Conservation (phyloP, 2,329 filamentous ascomycete species). For the Lojkania enalia region DNA sequence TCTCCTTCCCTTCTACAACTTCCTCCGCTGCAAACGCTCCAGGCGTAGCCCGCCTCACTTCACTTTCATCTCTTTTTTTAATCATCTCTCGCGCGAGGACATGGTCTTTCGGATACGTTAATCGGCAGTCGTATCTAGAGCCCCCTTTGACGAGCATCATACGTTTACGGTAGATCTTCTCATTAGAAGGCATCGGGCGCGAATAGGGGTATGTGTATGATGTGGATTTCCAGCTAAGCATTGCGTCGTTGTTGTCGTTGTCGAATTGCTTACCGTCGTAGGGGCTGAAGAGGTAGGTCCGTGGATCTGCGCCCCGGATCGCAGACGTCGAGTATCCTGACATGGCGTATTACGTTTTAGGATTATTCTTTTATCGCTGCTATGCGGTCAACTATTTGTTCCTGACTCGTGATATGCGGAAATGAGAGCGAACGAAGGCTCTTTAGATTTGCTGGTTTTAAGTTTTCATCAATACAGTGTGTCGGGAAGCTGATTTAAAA, state of each 20-base stretch:
- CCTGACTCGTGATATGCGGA: no score
- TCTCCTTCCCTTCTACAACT: background rate
- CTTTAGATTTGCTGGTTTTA: no score
- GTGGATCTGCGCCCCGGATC: background rate
- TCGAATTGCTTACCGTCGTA: slow-evolving; percentile 1
- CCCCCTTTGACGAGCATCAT: background rate
- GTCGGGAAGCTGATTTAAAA: no score
- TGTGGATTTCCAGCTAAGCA: no score
- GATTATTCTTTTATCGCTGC: no score
- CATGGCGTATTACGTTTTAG: no score
- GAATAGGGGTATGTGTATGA: background rate
- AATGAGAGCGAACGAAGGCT: no score
- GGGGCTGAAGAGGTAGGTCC: background rate
- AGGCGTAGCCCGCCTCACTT: background rate
- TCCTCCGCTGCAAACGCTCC: background rate
- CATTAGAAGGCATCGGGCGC: background rate
- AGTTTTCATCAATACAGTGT: no score
- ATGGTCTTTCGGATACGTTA: background rate
- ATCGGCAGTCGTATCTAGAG: slow-evolving; percentile 1
- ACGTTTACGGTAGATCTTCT: background rate
- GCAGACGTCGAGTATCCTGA: background rate
- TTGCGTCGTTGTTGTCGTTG: background rate
- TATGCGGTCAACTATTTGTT: no score
- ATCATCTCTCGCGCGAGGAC: background rate
- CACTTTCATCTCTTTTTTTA: no score